Base-by-base conservation (phyloP, 2,329 filamentous ascomycete species). In the Colletotrichum magnum region DNA sequence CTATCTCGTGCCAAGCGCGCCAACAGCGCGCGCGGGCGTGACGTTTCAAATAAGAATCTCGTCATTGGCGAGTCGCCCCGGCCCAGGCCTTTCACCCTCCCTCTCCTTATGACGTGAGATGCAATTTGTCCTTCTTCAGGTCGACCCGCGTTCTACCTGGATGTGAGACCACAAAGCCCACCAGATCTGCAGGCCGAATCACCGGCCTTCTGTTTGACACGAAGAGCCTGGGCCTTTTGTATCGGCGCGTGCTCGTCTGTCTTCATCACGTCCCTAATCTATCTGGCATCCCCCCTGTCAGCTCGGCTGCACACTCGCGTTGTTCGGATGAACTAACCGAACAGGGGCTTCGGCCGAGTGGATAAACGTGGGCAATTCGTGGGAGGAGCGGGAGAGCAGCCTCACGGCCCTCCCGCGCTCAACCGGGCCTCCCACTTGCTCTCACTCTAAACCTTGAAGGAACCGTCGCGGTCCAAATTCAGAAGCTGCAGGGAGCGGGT, bases 41-140 rank as follows among this genome's bases (percentile, higher is more conserved):
- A 39, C 24, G 67, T 69, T 60, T 69, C 62, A 56, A 66, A 67
- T 69, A 69, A 66, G 43, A 24, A 57, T 36, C 21, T 21, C 15
- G 26, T 28, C 36, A 52, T 66, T 61, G 62, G 65, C 53, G 58
- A 53, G 64, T 26, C 45, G 18, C 45, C 52, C 52, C 21, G 39
- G 51, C 43, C 41, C 56, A 43, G 51, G 26, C 58, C 26, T 62
- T 56, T 24, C 45, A 51, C 51, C 13, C 28, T 47, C 15, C 21
- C 32, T 54, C 45, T 64, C 65, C 64, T 24, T 64, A 68, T 68
- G 65, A 68, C 65, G 65, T 58, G 59, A 45, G 15, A 51, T 12
- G 47, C n/a, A 53, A 68, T 68, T 64, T 68, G 32, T 21, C 12
- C 2, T 3, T 24, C 9, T 52, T 36, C 32, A 36, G 9, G 32